phyloP scores from a whole-genome alignment of 2,329 filamentous ascomycete genomes.

The Hypoxylon sp. region DNA sequence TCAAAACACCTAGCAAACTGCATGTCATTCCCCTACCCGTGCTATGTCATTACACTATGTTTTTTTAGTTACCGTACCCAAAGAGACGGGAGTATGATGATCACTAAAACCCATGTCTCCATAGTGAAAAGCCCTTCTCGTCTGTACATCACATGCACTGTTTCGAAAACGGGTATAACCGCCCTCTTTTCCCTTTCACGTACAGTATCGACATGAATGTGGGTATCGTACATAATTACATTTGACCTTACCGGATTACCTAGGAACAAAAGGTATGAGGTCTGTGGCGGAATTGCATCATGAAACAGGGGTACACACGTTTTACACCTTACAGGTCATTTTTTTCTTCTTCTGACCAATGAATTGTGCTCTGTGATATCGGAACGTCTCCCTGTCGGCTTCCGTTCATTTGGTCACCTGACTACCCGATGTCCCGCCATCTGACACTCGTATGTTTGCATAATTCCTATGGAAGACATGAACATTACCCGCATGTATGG shows the following conservation, averaged over 20 bases:
- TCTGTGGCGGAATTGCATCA: constrained; percentile 18
- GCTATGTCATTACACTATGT: constrained; percentile 14
- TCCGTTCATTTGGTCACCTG: constrained; percentile 20
- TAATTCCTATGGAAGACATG: background rate
- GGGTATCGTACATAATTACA: constrained; percentile 3
- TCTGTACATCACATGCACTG: constrained; percentile 6
- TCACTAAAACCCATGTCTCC: background rate
- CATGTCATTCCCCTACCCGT: constrained; percentile 37
- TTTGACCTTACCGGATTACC: background rate
- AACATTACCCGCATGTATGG: background rate
- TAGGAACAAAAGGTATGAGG: background rate
- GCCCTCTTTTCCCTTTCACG: constrained; percentile 2
- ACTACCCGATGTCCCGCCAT: constrained; percentile 7
- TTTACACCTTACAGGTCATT: constrained; percentile 5
- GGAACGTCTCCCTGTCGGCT: constrained; percentile 3
- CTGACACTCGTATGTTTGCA: background rate
- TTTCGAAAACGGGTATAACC: background rate
- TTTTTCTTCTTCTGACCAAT: background rate
- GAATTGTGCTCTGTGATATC: constrained; percentile 19
- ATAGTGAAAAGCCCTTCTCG: constrained; percentile 5
- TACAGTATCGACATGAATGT: background rate
- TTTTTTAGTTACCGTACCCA: constrained; percentile 19
- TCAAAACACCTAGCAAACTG: constrained; percentile 19
- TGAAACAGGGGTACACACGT: constrained; percentile 21
- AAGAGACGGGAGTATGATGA: constrained; percentile 19